Evolutionary conservation across 768 basidiomycete species (phyloP).

Genomic region (Strobilomyces echinocephalus): DNA sequence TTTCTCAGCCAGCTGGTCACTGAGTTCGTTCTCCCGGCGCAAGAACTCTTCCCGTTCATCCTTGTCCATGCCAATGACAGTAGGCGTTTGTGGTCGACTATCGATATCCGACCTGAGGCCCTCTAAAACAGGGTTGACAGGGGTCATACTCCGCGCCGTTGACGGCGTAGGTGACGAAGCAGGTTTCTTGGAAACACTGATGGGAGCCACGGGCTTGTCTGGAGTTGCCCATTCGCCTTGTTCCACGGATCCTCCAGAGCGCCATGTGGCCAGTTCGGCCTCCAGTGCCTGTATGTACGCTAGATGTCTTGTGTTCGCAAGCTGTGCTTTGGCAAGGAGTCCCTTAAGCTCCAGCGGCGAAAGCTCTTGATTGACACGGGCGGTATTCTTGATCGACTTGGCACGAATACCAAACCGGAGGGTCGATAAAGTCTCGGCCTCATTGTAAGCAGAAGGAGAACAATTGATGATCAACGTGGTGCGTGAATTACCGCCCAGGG

Average conservation of each 20-base stretch:
- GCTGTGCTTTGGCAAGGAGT: constrained; percentile 82
- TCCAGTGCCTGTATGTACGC: constrained; percentile 87
- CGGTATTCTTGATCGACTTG: constrained; percentile 99
- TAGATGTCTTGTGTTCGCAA: constrained; percentile 77
- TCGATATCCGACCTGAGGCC: constrained; percentile 67
- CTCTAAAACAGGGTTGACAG: constrained; percentile 70
- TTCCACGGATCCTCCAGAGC: constrained; percentile 80
- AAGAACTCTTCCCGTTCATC: constrained; percentile 98
- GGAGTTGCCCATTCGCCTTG: constrained; percentile 75
- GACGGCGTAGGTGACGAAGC: constrained; percentile 62
- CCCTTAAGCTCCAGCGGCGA: constrained; percentile 95
- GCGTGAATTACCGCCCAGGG: constrained; percentile 89
- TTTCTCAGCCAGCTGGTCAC: constrained; percentile 87
- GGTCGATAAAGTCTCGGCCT: constrained; percentile 91
- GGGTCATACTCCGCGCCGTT: constrained; percentile 65
- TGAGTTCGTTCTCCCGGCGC: constrained; percentile 93
- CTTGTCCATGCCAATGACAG: constrained; percentile 82
- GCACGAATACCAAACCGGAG: constrained; percentile 99
- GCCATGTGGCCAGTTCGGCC: constrained; percentile 87
- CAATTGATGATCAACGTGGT: constrained; percentile 99
- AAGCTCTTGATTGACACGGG: constrained; percentile 96
- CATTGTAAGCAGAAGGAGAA: constrained; percentile 96
- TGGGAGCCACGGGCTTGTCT: constrained; percentile 48
- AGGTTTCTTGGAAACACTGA: constrained; percentile 43
- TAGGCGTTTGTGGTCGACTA: constrained; percentile 90